Evolutionary conservation across 805 yeast genomes (phyloP), one percentile per base, ranked within the genome.

Genomic region (Wickerhamomyces mucosus): DNA sequence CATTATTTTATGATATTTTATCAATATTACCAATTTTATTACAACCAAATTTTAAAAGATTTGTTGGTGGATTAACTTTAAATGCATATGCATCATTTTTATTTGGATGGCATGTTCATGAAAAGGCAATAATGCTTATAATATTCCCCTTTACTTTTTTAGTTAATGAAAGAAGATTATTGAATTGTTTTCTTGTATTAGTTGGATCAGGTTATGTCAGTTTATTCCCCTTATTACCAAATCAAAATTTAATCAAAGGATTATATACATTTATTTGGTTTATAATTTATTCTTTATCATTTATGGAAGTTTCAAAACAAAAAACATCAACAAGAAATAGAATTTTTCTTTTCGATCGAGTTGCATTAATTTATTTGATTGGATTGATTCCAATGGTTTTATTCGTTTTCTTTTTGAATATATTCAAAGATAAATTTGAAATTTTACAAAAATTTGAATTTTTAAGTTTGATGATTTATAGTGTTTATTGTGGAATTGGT

Each of bases 31-130:
- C 95, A 2, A 49, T 78, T 6, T 61, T 83, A 19, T 43, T 78
- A 20, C 74, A 72, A 35, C 95, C 96, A 5, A 75, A 76, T 3
- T 82, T 69, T 51, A 75, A 74, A 40, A 66, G 94, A 41, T 92
- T 92, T 44, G 54, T 88, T 13, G 96, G 94, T 0, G 72, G 88
- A 1, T 58, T 92, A 45, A 79, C 96, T 0, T 65, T 89, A 29
- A 89, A 97, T 57, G 97, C 94, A 4, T 84, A 74, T 58, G 77
- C 95, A 0, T 81, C 95, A 3, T 92, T 83, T 50, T 58, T 92
- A 29, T 92, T 92, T 57, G 98, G 99, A 5, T 92, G 97, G 96
- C 97, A 92, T 50, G 98, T 92, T 16, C 98, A 92, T 59, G 98
- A 92, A 56, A 92, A 92, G 66, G 97, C 97, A 0, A 74, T 92